Evolutionary conservation across 2,329 filamentous ascomycete species (phyloP), one percentile per base, ranked within the genome.

Genomic region (Pyrenochaeta sp.): DNA sequence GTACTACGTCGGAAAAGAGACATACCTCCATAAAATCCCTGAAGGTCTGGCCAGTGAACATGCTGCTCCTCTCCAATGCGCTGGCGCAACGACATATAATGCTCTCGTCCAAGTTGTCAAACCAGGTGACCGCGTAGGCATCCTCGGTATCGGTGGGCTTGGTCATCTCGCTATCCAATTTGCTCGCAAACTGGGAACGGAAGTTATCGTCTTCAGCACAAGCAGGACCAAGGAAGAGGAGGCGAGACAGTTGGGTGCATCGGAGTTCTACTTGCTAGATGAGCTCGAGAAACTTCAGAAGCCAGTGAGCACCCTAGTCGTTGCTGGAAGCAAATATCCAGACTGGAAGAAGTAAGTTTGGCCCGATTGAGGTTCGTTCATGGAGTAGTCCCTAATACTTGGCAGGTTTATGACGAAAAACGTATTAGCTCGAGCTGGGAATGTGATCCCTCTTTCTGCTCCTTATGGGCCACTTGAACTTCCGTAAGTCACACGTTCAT

Each of bases 61-160:
- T 27, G 61, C 61, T 15, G 63, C 63, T 12, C 63, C 63, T 35
- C 42, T 66, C n/a, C 61, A 60, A 30, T 66, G 63, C 44, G 63
- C 59, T 15, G 61, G 61, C 3, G 57, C 57, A 12, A 65, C 90
- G 2, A 79, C 95, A 36, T 95, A 91, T 2, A 90, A 90, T 0
- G 81, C 90, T 79, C 90, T 88, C 18, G 90, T 92, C 76, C 90
- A 89, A 0, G 85, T 85, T 27, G 86, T 83, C 29, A 80, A 82
- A 43, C 85, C 90, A 3, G 90, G 90, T 18, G 86, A 93, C 75
- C 86, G 82, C n/a, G 85, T 95, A n/a, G 91, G 90, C 61, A 87
- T 96, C 60, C 89, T 94, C 53, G 91, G 91, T 66, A 91, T 90
- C 20, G 90, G 90, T 56, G 90, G 90, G 61, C 83, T 95, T 51